Conservation (phyloP, 495 filamentous ascomycete species). For the Cenococcum geophilum region DNA sequence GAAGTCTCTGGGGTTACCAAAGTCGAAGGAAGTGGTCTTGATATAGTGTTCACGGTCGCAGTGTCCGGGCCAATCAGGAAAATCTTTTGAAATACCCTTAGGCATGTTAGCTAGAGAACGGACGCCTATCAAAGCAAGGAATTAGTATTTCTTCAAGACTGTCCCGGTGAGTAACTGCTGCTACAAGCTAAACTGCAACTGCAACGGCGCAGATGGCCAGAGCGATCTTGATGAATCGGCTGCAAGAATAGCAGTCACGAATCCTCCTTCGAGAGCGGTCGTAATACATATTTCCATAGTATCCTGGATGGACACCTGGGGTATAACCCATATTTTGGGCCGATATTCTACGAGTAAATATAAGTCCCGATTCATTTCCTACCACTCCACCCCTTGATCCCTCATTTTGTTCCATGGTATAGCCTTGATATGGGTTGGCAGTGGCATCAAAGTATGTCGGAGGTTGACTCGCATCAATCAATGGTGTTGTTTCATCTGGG, state of each 20-base stretch:
- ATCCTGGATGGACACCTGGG: neutral
- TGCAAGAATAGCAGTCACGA: neutral
- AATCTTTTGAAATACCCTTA: neutral
- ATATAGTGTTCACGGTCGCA: neutral
- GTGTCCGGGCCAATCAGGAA: neutral
- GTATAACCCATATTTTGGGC: neutral
- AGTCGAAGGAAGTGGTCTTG: neutral
- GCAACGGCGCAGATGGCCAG: neutral
- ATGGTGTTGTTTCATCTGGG: neutral
- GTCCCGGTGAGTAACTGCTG: neutral
- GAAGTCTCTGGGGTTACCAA: neutral
- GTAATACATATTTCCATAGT: neutral
- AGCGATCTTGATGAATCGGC: neutral
- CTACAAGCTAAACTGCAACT: neutral
- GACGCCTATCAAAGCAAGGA: neutral
- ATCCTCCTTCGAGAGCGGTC: neutral
- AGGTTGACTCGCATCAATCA: neutral
- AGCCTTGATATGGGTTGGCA: neutral
- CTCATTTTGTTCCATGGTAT: neutral
- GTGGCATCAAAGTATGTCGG: neutral
- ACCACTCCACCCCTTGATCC: neutral
- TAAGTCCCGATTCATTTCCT: too few species aligned
- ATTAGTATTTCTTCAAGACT: neutral
- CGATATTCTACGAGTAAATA: neutral
- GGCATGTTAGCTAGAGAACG: too few species aligned